Conservation (phyloP, 371 early-diverging fungal species). For the Choanephora cucurbitarum region DNA sequence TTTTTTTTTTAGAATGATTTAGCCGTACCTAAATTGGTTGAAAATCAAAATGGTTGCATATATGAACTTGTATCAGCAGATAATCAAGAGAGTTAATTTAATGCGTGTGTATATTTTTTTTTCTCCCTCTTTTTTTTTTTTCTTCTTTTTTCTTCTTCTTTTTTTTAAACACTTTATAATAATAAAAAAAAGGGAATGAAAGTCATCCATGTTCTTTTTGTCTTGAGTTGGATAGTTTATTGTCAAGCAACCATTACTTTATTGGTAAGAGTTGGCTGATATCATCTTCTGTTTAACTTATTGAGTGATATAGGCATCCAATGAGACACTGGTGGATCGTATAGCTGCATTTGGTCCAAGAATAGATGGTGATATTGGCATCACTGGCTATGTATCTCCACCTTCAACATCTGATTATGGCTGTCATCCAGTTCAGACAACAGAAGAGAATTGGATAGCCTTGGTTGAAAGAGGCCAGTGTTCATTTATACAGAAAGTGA, state of each 20-base stretch:
- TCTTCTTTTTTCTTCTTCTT: neutral
- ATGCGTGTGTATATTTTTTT: neutral
- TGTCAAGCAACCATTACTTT: conserved; percentile 22
- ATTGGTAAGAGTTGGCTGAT: conserved; percentile 12
- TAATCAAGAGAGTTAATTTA: neutral
- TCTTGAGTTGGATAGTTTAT: conserved; percentile 1
- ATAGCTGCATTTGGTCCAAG: conserved; percentile 75
- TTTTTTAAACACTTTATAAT: neutral
- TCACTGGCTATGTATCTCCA: conserved; percentile 46
- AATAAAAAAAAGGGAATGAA: conserved; percentile 2
- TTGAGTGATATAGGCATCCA: conserved; percentile 64
- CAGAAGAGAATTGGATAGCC: conserved; percentile 69
- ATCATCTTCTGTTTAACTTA: too few species aligned
- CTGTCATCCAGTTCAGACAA: conserved; percentile 31
- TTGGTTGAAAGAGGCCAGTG: conserved; percentile 87
- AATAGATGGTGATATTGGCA: conserved; percentile 43
- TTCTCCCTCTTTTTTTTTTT: conserved; percentile 1
- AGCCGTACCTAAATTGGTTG: conserved; percentile 14
- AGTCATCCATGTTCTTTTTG: neutral
- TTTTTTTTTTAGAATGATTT: conserved; percentile 10
- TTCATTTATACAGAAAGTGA: conserved; percentile 85
- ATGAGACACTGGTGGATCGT: conserved; percentile 63
- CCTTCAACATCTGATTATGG: conserved; percentile 33
- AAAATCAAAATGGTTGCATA: conserved; percentile 11
- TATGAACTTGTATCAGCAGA: neutral